A percentile compares a stretch with the other conserved stretches of the same genome.
These are phyloP conservation scores for Ceratobasidium sp. DNA, from an alignment of 1,284 basidiomycete genomes.

Conservation along the genomic window DNA sequence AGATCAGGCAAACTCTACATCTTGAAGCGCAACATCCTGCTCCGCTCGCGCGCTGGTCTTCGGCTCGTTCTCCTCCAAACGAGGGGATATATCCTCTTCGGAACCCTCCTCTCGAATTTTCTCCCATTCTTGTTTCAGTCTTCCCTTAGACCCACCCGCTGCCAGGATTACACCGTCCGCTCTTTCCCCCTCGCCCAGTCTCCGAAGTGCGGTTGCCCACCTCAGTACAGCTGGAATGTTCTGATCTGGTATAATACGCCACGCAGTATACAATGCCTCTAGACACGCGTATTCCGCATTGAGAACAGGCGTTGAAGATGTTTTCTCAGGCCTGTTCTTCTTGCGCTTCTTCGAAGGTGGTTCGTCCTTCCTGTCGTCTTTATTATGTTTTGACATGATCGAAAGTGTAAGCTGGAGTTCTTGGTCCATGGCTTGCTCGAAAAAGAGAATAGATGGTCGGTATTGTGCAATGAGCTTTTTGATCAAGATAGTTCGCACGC, in stretches of 20 bases:
- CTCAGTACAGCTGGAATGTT: slow-evolving; percentile 15
- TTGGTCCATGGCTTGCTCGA: slow-evolving; percentile 20
- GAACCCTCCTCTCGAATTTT: background rate
- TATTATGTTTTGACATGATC: background rate
- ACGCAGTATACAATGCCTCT: slow-evolving; percentile 24
- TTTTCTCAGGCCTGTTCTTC: background rate
- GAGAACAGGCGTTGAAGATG: background rate
- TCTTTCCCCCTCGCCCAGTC: slow-evolving; percentile 4
- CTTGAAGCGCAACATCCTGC: background rate
- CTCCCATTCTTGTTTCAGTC: slow-evolving; percentile 35
- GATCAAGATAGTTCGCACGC: background rate
- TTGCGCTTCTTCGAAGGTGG: background rate
- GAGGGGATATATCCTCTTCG: background rate
- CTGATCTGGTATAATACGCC: slow-evolving; percentile 40
- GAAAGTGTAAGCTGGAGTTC: slow-evolving; percentile 6
- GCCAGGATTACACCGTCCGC: slow-evolving; percentile 10
- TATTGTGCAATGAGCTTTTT: slow-evolving; percentile 25
- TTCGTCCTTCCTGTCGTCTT: background rate
- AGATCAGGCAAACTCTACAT: slow-evolving; percentile 27
- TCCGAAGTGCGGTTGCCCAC: slow-evolving; percentile 13
- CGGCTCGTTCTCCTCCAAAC: background rate
- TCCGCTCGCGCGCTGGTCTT: background rate
- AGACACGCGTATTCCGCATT: slow-evolving; percentile 6
- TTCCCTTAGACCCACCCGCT: slow-evolving; percentile 35
- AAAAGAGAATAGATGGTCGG: slow-evolving; percentile 30